Evolutionary conservation across 768 basidiomycete species (phyloP).

Genomic region (Leccinum imitatum): DNA sequence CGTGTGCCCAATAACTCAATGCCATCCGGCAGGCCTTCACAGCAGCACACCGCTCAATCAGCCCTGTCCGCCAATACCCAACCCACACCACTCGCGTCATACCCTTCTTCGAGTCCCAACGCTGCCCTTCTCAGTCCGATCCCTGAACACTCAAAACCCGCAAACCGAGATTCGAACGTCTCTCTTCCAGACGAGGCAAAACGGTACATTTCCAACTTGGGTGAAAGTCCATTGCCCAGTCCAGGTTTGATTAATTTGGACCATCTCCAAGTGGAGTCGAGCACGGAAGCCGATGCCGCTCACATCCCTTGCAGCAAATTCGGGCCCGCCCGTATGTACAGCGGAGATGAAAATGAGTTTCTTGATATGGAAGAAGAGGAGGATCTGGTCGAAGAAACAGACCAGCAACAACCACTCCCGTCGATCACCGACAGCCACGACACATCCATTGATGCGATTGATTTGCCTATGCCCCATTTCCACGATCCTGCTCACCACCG

Average conservation of each 20-base stretch:
- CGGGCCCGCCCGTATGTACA: conserved; percentile 10
- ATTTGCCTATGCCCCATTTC: conserved; percentile 52
- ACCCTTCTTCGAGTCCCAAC: conserved; percentile 20
- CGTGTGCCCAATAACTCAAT: conserved; percentile 4
- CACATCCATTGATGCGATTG: conserved; percentile 45
- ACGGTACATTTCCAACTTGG: conserved; percentile 68
- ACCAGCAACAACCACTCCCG: conserved; percentile 9
- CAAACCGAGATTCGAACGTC: conserved; percentile 65
- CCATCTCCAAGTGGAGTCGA: conserved; percentile 2
- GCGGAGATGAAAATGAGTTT: conserved; percentile 52
- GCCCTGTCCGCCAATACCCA: conserved; percentile 20
- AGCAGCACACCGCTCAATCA: conserved; percentile 8
- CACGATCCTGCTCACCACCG: conserved; percentile 15
- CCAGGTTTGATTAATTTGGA: conserved; percentile 31
- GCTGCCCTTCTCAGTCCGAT: conserved; percentile 23
- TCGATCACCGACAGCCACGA: conserved; percentile 15
- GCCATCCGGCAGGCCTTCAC: conserved; percentile 7
- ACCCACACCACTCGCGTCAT: conserved; percentile 16
- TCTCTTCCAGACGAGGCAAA: conserved; percentile 77
- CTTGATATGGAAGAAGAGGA: conserved; percentile 55
- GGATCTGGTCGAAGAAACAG: conserved; percentile 21
- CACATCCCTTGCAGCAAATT: conserved; percentile 12
- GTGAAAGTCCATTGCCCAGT: conserved; percentile 60
- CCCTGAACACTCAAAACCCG: conserved; percentile 34
- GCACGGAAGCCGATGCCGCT: not conserved